Evolutionary conservation across 306 rosid genomes (phyloP).

Genomic region (Quercus dentata): DNA sequence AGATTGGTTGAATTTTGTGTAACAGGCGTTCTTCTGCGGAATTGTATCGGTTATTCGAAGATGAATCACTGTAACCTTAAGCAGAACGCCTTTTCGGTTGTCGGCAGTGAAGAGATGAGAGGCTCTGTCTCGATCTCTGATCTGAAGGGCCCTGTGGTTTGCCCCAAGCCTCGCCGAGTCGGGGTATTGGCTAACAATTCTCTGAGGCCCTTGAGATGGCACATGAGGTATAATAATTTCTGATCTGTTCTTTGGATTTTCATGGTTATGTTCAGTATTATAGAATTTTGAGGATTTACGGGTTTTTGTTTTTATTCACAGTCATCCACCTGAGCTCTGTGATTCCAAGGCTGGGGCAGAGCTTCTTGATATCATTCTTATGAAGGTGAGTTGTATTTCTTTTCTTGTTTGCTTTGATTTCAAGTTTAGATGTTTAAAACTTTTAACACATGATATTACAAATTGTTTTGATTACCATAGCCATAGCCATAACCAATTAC

Average conservation of each 20-base stretch:
- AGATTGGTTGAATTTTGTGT: slow-evolving; percentile 2
- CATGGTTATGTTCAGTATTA: slow-evolving; percentile 4
- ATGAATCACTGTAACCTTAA: slow-evolving; percentile 69
- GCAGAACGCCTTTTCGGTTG: slow-evolving; percentile 66
- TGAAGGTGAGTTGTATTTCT: slow-evolving; percentile 39
- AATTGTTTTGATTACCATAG: too few species aligned
- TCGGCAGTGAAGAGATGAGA: slow-evolving; percentile 55
- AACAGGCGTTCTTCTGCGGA: slow-evolving; percentile 66
- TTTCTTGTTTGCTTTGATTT: neutral
- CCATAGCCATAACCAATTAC: too few species aligned
- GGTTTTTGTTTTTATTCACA: slow-evolving; percentile 14
- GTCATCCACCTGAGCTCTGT: slow-evolving; percentile 46
- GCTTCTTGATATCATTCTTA: slow-evolving; percentile 68
- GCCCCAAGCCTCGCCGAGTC: slow-evolving; percentile 82
- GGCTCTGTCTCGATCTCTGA: slow-evolving; percentile 38
- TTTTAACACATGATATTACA: neutral
- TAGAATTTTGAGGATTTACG: neutral
- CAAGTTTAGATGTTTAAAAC: neutral
- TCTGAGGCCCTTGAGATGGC: slow-evolving; percentile 53
- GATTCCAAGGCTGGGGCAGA: slow-evolving; percentile 85
- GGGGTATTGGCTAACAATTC: slow-evolving; percentile 50
- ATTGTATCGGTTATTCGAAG: slow-evolving; percentile 23
- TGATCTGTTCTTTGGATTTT: neutral
- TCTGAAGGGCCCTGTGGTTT: slow-evolving; percentile 60
- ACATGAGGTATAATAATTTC: slow-evolving; percentile 39